A percentile compares a stretch with the other conserved stretches of the same genome.
Conservation (phyloP, 2,329 filamentous ascomycete species). For the Colletotrichum sp. region DNA sequence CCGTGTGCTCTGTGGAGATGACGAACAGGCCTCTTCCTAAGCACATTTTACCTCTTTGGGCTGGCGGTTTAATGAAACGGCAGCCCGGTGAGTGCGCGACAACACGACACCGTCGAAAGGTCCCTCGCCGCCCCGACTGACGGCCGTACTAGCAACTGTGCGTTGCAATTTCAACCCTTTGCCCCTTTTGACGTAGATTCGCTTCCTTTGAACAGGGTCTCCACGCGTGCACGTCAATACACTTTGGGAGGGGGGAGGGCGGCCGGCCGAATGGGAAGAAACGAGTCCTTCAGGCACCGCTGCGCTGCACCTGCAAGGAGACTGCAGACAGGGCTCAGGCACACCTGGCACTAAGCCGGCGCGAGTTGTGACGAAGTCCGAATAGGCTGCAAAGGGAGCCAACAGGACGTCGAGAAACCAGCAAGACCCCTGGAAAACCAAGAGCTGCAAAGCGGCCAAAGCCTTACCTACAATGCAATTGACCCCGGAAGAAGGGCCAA, state of each 20-base stretch:
- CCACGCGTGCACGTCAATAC: conserved; percentile 17
- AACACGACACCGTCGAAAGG: not conserved
- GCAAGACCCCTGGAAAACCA: not conserved
- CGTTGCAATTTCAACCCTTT: conserved; percentile 11
- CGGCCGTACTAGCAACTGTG: not conserved
- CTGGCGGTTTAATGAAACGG: conserved; percentile 19
- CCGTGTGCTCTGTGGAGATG: conserved; percentile 18
- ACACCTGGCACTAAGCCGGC: not conserved
- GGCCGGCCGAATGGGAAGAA: not conserved
- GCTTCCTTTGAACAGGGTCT: conserved; percentile 1
- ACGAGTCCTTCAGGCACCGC: not conserved
- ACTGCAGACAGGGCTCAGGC: not conserved
- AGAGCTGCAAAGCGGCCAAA: not conserved
- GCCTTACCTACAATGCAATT: not conserved
- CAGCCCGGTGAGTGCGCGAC: conserved; percentile 10
- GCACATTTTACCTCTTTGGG: conserved; percentile 9
- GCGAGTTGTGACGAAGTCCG: conserved; percentile 6
- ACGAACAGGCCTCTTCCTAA: conserved; percentile 11
- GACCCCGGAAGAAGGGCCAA: not conserved
- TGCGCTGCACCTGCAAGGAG: conserved; percentile 12
- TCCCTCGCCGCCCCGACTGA: not conserved
- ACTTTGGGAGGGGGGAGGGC: not conserved
- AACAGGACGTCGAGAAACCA: not conserved
- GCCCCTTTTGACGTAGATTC: conserved; percentile 3
- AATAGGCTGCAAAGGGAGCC: conserved; percentile 4